Base-by-base conservation (phyloP, 768 basidiomycete species). In the Xerocomellus chrysenteron region DNA sequence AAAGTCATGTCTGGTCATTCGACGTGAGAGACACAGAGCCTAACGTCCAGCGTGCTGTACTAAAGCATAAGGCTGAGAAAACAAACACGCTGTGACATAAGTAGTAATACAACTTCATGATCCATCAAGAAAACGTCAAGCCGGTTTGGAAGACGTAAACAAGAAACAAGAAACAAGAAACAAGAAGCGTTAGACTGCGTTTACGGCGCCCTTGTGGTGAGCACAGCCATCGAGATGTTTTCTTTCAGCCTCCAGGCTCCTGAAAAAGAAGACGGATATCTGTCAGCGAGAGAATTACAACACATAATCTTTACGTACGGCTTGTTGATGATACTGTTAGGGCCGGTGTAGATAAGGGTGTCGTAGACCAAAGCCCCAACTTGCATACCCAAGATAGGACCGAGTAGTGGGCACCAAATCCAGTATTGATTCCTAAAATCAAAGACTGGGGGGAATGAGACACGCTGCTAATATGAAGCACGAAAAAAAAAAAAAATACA, bases 371-470 rank as follows among this genome's bases (percentile, higher is more conserved):
- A 68, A 5, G 77, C 74, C 13, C 82, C 88, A 6, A 72, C 65
- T 55, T 82, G 76, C 47, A 78, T 85, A 26, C 88, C 87, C 35
- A 81, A 58, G 65, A 88, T 80, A 10, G 86, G 81, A 2, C 74
- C 85, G 39, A 86, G 68, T 17, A 86, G 63, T 3, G 85, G 82
- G 61, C 82, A 82, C 87, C 88, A 90, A 36, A 90, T 57, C 87
- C 87, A 90, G 64, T 88, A 90, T 55, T 89, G 86, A 62, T 76
- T 80, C 60, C 69, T 64, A 52, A 64, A 73, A 35, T 64, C 52
- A 53, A 68, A 66, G 10, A 67, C 63, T 65, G 37, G 24, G 30
- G 28, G 54, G 52, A 28, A 33, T 59, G 19, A 56, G 19, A 30
- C 14, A 32, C 7, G 4, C 10, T 30, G 17, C 39, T 6, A 14